Base-by-base conservation (phyloP, 75 land plant genomes). In the Pinus albicaulis region DNA sequence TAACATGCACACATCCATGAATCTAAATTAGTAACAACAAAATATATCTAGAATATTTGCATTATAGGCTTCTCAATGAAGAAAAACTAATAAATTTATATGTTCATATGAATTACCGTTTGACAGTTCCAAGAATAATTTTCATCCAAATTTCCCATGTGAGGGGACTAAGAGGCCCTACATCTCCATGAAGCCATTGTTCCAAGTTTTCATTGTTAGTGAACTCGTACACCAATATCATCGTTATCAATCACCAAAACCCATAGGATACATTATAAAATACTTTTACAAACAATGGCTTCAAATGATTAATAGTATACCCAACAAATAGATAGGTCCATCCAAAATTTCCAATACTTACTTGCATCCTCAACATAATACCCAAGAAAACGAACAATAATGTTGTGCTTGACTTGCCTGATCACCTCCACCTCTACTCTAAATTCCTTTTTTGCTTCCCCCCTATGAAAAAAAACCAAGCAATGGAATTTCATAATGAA, bases 191-290 rank as follows among this genome's bases (percentile, higher is more conserved):
- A 56, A 96, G 89, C 99, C 99, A 96, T 70, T 94, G 96, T 62
- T 96, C 98, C 61, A 96, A 77, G 80, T 93, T 96, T 11, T 95
- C 97, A 89, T 96, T 96, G 80, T 96, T 85, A 22, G 93, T 83
- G 78, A 85, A 96, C 83, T 94, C 97, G 76, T 96, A 96, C 11
- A 96, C 99, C 75, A 96, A 92, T 88, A 96, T 92, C 89, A 94
- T 96, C 79, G 19, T 25, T 56, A 58, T 57, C 69, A 77, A 25
- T 55, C 6, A 34, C 24, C 26, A 16, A 48, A 76, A 26, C 53
- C 53, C 57, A 57, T 55, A 60, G 52, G 74, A 56, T 61, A 63
- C 2, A 59, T 56, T 5, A 72, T 55, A 58, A 44, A 7, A 36
- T 28, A 17, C 7, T 16, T 16, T n/a, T 65, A 34, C 17, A 65